Conservation (phyloP, 2,329 filamentous ascomycete species). For the Pseudogymnoascus verrucosus region DNA sequence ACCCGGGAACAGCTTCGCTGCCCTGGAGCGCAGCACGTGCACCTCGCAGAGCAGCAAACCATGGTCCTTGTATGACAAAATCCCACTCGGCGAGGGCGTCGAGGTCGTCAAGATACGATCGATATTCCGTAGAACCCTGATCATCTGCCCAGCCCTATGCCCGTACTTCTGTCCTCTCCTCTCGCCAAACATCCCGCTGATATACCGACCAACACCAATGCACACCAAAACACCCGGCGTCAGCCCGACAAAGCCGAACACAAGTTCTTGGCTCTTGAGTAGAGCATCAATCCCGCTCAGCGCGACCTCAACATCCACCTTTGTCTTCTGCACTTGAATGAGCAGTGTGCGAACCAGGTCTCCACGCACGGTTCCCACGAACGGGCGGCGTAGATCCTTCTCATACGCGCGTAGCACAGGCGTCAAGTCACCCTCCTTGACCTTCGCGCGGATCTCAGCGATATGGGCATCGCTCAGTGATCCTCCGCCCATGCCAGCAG, state of each 20-base stretch:
- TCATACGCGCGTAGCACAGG: slow-evolving; percentile 89
- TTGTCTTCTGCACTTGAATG: slow-evolving; percentile 97
- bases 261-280: slow-evolving; percentile 89
- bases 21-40: slow-evolving; percentile 68
- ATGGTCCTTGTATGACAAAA: slow-evolving; percentile 86
- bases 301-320: slow-evolving; percentile 93
- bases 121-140: slow-evolving; percentile 78
- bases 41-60: slow-evolving; percentile 85
- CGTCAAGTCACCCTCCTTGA: slow-evolving; percentile 87
- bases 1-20: slow-evolving; percentile 59
- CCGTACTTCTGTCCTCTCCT: slow-evolving; percentile 59
- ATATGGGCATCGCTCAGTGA: slow-evolving; percentile 61
- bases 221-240: slow-evolving; percentile 89
- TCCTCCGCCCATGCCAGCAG: slow-evolving; percentile 37
- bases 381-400: slow-evolving; percentile 72
- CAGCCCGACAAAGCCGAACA: slow-evolving; percentile 94
- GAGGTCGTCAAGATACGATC: slow-evolving; percentile 69
- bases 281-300: slow-evolving; percentile 93
- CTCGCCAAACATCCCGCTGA: slow-evolving; percentile 60
- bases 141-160: slow-evolving; percentile 59
- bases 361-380: slow-evolving; percentile 74
- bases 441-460: slow-evolving; percentile 65
- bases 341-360: slow-evolving; percentile 84
- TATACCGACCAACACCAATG: slow-evolving; percentile 64
- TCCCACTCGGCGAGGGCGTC: slow-evolving; percentile 60